Evolutionary conservation across 257 asterid species (phyloP), one percentile per base, ranked within the genome.

Genomic region (Knoxia roxburghii): DNA sequence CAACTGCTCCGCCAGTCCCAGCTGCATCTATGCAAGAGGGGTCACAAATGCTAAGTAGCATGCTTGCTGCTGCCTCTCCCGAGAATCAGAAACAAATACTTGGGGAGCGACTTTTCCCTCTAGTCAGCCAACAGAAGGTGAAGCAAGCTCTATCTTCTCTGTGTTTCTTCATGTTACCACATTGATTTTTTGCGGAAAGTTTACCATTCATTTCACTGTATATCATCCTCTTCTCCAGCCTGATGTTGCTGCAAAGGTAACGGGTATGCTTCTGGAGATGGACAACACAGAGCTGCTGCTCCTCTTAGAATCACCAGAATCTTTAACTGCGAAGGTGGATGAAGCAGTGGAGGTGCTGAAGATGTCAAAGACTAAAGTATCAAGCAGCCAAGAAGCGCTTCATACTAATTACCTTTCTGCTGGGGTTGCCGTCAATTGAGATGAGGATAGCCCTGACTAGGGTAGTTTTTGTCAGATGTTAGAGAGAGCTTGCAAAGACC

Each of bases 221-320:
- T 49, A 26, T 51, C 61, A 37, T 21, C n/a, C n/a, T n/a, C n/a
- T n/a, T n/a, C n/a, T 72, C 81, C 84, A 91, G 96, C 90, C 95
- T 76, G 91, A 84, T 43, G 78, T 81, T 39, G 90, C 89, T 48
- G 82, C 84, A 66, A 91, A 91, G 83, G 83, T 91, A 70, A 91
- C 95, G 14, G 95, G 98, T 55, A 91, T 91, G 98, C 88, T 91
- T 29, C 56, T 91, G 86, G 98, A 91, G 87, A 91, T 91, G 96
- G 95, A 91, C 77, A 91, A 87, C 68, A 64, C 94, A 0, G 88
- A 91, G 76, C 80, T 91, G 5, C 79, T 91, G 7, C 73, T 83
- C 12, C 56, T 91, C 27, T 53, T 91, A 65, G 93, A 91, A 72
- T 89, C 98, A 55, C 86, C 95, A 0, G 95, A 87, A 60, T 77